Base-by-base conservation (phyloP, 129 eudicot genomes). In the Flaveria sonorensis region DNA sequence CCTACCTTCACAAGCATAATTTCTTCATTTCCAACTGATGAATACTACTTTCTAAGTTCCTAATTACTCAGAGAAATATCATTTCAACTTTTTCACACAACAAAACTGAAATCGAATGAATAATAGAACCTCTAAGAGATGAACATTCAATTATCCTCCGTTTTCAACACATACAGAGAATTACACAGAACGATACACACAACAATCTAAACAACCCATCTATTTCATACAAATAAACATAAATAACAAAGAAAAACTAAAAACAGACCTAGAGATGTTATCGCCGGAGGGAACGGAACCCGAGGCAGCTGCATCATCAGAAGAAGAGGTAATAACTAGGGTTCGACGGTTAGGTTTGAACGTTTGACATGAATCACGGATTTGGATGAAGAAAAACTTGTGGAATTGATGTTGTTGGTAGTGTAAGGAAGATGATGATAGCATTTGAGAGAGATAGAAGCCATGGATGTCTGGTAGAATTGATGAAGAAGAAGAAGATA, bases 231-330 rank as follows among this genome's bases (percentile, higher is more conserved):
- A 60, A 47, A 0, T 19, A 79, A 26, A 14, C 32, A 56, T 2
- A 24, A 15, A 6, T 7, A 6, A 15, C 20, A 47, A 24, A 55
- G 16, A 15, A 19, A 61, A 55, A 19, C n/a, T 6, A 42, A 11
- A 56, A 48, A 20, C 62, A 15, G 51, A 86, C 94, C 94, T 89
- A 7, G 91, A 80, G 51, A 72, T 23, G 77, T 74, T 79, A 51
- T 85, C 96, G 9, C 79, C 86, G 10, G 85, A 73, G 48, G 85
- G 52, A 19, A 59, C 53, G 14, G 89, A 50, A 75, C 56, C 68
- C 43, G 81, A 53, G 45, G 81, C 79, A n/a, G 80, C 70, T 55
- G 75, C 55, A 79, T 81, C 96, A 21, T 78, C 82, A 7, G 83
- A 51, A 69, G 92, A 73, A 42, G 83, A 83, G 79, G 80, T 70